Percentiles rank a stretch among this genome's conserved stretches.
phyloP scores from a whole-genome alignment of 495 filamentous ascomycete species.

The Aspergillus coremiiformis region DNA sequence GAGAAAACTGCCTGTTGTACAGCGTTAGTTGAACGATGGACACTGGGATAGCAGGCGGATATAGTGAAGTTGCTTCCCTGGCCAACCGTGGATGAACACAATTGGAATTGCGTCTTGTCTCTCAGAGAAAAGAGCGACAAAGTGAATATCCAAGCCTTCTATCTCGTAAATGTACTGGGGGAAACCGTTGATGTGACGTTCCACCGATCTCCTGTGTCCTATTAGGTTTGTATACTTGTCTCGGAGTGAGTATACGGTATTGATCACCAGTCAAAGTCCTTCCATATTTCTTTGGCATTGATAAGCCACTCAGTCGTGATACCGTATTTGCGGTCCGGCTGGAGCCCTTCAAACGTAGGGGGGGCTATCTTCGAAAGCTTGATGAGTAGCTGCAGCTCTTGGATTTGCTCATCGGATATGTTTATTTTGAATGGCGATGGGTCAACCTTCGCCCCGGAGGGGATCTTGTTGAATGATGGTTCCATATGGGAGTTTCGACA shows the following conservation, averaged over 20 bases:
- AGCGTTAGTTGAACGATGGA: neutral
- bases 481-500: constrained; percentile 11
- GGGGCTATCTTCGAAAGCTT: constrained; percentile 46
- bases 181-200: constrained; percentile 53
- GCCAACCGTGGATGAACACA: constrained; percentile 55
- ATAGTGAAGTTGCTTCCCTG: constrained; percentile 28
- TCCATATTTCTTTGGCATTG: constrained; percentile 46
- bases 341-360: constrained; percentile 41
- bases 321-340: constrained; percentile 44
- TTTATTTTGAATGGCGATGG: constrained; percentile 33
- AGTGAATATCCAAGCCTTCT: constrained; percentile 49
- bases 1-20: constrained; percentile 15
- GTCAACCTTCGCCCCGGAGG: constrained; percentile 17
- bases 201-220: constrained; percentile 37
- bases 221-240: neutral
- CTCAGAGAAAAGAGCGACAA: constrained; percentile 54
- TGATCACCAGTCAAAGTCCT: constrained; percentile 37
- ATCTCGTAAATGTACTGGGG: constrained; percentile 53
- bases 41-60: neutral
- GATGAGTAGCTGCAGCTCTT: constrained; percentile 44
- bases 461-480: constrained; percentile 23
- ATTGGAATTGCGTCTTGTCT: constrained; percentile 53
- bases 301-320: constrained; percentile 50
- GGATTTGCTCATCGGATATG: constrained; percentile 39
- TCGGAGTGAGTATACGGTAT: neutral